Conservation (phyloP, 768 basidiomycete species). For the Serpula lacrymans region DNA sequence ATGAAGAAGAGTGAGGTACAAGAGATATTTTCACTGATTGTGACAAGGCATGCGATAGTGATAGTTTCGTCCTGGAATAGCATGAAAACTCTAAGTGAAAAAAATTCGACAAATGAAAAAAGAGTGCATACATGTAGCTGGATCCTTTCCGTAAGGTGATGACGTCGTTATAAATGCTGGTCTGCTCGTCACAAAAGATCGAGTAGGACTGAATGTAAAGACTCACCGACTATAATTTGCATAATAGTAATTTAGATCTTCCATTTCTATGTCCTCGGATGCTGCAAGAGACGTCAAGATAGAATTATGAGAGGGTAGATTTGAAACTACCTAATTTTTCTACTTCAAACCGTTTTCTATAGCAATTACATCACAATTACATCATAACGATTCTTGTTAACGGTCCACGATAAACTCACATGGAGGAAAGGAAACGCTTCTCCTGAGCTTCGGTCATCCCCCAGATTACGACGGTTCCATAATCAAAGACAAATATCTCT, state of each 20-base stretch:
- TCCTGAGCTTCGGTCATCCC: conserved; percentile 95
- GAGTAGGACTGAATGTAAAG: conserved; percentile 3
- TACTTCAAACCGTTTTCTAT: conserved; percentile 90
- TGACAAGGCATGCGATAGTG: conserved; percentile 89
- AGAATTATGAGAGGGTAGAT: conserved; percentile 2
- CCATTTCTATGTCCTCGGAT: conserved; percentile 90
- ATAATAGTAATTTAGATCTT: conserved; percentile 95
- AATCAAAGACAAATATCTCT: conserved; percentile 91
- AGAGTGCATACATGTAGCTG: conserved; percentile 92
- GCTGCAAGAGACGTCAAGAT: conserved; percentile 43
- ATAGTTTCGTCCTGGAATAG: conserved; percentile 91
- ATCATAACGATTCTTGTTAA: background rate
- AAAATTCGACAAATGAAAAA: conserved; percentile 16
- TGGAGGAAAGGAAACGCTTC: conserved; percentile 81
- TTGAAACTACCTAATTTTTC: conserved; percentile 68
- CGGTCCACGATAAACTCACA: conserved; percentile 52
- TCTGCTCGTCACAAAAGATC: conserved; percentile 5
- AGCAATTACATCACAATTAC: conserved; percentile 8
- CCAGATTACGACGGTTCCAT: conserved; percentile 96
- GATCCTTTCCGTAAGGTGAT: conserved; percentile 93
- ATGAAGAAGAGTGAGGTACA: conserved; percentile 36
- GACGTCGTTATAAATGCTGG: conserved; percentile 94
- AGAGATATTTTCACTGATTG: conserved; percentile 97
- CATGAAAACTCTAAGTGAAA: conserved; percentile 7
- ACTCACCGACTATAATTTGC: conserved; percentile 91